phyloP scores from a whole-genome alignment of 768 basidiomycete species.

The Podaxis sp. region DNA sequence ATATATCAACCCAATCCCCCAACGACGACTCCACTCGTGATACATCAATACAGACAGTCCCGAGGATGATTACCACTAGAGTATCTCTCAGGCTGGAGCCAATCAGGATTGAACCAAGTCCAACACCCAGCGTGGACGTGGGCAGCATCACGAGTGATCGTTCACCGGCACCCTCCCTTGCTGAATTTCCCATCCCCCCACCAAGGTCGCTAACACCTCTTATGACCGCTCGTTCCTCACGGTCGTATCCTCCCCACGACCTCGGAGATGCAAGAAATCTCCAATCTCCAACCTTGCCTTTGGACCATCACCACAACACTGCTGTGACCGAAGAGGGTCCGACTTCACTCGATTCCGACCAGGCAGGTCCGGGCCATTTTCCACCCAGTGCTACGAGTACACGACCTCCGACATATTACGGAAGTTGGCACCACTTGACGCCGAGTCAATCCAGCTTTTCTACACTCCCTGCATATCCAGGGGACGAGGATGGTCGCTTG shows the following conservation, averaged over 20 bases:
- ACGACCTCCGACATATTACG: slow-evolving; percentile 1
- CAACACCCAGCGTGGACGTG: background rate
- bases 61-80: background rate
- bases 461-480: slow-evolving; percentile 5
- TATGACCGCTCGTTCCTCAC: background rate
- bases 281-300: background rate
- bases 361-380: background rate
- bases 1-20: background rate
- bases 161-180: background rate
- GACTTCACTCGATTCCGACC: no score
- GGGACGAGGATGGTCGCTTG: background rate
- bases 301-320: no score
- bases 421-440: background rate
- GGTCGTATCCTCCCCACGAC: background rate
- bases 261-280: background rate
- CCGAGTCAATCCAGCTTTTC: background rate
- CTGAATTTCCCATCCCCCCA: slow-evolving; percentile 7
- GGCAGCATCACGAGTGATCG: background rate
- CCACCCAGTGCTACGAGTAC: background rate
- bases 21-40: background rate
- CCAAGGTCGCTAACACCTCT: background rate
- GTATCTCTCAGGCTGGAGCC: background rate
- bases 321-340: background rate
- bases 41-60: background rate
- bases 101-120: background rate